Percentiles rank a stretch among this genome's conserved stretches.
Conservation (phyloP, 805 yeast species). For the Kuraishia hungarica region DNA sequence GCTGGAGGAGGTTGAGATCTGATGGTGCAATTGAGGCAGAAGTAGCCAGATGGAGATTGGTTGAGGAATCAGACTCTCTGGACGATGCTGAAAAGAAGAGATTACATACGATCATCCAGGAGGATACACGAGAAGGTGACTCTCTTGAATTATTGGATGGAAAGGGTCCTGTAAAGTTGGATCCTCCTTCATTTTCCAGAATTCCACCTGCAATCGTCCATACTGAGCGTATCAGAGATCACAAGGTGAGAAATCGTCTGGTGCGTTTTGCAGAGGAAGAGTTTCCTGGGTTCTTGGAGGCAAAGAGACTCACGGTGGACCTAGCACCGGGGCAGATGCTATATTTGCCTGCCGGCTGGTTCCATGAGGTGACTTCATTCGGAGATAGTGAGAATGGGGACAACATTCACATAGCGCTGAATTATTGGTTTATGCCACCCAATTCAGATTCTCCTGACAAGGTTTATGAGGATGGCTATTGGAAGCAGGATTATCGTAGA, state of each 20-base stretch:
- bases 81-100: slow-evolving; percentile 16
- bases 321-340: slow-evolving; percentile 58
- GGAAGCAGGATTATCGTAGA: slow-evolving; percentile 43
- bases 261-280: slow-evolving; percentile 25
- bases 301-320: slow-evolving; percentile 35
- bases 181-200: slow-evolving; percentile 63
- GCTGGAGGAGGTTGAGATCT: slow-evolving; percentile 52
- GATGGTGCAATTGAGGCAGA: slow-evolving; percentile 54
- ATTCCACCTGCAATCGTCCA: slow-evolving; percentile 61
- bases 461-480: slow-evolving; percentile 41
- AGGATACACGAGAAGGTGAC: slow-evolving; percentile 16
- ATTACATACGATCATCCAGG: slow-evolving; percentile 17
- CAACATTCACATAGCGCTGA: slow-evolving; percentile 50
- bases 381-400: slow-evolving; percentile 22
- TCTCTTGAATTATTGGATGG: neutral
- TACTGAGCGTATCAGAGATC: slow-evolving; percentile 39
- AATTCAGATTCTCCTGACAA: slow-evolving; percentile 20
- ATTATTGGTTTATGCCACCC: slow-evolving; percentile 74
- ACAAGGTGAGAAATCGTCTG: slow-evolving; percentile 18
- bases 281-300: slow-evolving; percentile 40
- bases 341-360: slow-evolving; percentile 74
- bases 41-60: slow-evolving; percentile 34
- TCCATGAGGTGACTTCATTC: slow-evolving; percentile 69
- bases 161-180: slow-evolving; percentile 14
- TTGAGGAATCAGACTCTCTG: slow-evolving; percentile 3